These are phyloP conservation scores for Aegilops tauschii DNA, from an alignment of 176 grass and related monocot genomes.

Conservation along the genomic window DNA sequence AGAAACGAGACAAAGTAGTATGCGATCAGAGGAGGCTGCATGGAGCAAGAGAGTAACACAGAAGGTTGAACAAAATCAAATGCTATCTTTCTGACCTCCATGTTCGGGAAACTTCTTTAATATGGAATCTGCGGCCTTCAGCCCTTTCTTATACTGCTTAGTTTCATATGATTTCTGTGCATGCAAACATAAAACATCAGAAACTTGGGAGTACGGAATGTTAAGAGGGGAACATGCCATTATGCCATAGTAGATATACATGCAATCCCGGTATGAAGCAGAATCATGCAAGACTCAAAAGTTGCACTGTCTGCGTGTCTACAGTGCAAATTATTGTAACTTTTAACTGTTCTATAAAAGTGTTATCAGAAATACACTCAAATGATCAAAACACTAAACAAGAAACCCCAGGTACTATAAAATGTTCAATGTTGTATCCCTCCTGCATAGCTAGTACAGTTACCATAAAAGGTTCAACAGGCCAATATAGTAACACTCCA, in stretches of 20 bases:
- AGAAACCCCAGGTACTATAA: neutral
- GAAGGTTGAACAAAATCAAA: neutral
- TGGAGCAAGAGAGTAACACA: neutral
- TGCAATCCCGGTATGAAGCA: slow-evolving; percentile 2
- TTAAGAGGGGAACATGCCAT: neutral
- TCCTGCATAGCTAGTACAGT: neutral
- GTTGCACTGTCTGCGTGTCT: neutral
- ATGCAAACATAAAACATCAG: slow-evolving; percentile 25
- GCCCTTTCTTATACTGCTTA: slow-evolving; percentile 97
- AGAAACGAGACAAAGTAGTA: neutral
- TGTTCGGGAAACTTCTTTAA: slow-evolving; percentile 98
- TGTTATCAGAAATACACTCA: neutral
- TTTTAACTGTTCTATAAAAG: neutral
- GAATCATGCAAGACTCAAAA: neutral
- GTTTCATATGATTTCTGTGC: slow-evolving; percentile 98
- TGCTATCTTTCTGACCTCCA: slow-evolving; percentile 60
- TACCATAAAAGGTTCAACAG: neutral
- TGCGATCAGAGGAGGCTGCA: neutral
- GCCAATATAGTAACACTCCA: neutral
- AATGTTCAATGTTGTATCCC: neutral
- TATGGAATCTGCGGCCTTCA: slow-evolving; percentile 98
- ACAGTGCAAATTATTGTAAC: neutral
- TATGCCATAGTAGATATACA: neutral
- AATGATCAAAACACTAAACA: neutral
- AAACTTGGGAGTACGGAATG: neutral